These are phyloP conservation scores for Pseudocercospora fuligena DNA, from an alignment of 2,329 filamentous ascomycete genomes.

Conservation along the genomic window DNA sequence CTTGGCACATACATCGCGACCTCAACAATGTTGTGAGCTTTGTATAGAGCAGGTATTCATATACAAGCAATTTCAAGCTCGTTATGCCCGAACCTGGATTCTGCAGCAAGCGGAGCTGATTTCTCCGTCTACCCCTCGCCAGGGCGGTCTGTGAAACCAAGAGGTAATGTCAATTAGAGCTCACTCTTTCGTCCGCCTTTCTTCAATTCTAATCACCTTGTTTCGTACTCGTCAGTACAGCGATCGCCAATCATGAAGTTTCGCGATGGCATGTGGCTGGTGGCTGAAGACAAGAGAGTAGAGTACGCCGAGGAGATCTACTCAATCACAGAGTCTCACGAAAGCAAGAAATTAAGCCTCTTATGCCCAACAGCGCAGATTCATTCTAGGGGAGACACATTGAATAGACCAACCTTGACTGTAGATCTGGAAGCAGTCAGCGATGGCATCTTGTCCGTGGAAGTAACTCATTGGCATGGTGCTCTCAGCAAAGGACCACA, in stretches of 20 bases:
- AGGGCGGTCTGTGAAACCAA: background rate
- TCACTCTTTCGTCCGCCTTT: background rate
- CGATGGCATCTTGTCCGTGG: conserved; percentile 64
- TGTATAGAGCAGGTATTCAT: background rate
- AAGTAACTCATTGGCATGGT: conserved; percentile 63
- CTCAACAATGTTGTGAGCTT: background rate
- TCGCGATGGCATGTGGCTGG: conserved; percentile 63
- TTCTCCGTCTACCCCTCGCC: conserved; percentile 1
- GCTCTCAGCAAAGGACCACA: conserved; percentile 58
- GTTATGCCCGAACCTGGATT: background rate
- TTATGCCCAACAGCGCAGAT: conserved; percentile 64
- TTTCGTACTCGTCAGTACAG: too few species aligned
- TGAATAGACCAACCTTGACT: conserved; percentile 14
- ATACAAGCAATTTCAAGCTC: background rate
- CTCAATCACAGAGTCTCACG: conserved; percentile 52
- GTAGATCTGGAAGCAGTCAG: conserved; percentile 60
- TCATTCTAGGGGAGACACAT: conserved; percentile 56
- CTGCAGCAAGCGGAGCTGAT: background rate
- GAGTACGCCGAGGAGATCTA: conserved; percentile 71
- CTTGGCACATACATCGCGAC: background rate
- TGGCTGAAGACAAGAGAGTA: conserved; percentile 62
- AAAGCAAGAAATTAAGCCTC: conserved; percentile 57
- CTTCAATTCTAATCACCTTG: background rate
- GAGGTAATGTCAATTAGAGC: background rate
- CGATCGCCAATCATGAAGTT: background rate